Percentiles rank a stretch among this genome's conserved stretches.
Conservation (phyloP, 2,329 filamentous ascomycete species). For the Calonectria honghensis region DNA sequence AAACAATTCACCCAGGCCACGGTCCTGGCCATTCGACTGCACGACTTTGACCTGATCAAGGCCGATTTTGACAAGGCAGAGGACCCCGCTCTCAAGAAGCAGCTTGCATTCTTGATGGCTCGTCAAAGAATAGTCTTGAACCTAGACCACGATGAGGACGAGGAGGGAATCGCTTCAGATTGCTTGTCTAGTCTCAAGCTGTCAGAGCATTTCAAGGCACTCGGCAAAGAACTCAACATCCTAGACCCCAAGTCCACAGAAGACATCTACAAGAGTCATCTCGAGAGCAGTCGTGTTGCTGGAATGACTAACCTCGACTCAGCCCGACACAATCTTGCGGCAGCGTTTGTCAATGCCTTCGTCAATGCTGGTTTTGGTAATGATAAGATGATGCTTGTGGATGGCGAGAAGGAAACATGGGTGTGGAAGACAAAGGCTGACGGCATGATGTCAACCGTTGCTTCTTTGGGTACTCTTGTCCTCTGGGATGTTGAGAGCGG, state of each 20-base stretch:
- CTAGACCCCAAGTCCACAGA: conserved; percentile 97
- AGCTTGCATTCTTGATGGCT: conserved; percentile 94
- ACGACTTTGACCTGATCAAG: conserved; percentile 89
- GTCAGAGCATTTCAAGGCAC: conserved; percentile 92
- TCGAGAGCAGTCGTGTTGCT: conserved; percentile 94
- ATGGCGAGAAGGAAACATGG: conserved; percentile 93
- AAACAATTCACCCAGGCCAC: conserved; percentile 96
- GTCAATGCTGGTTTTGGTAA: conserved; percentile 96
- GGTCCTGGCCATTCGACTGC: conserved; percentile 93
- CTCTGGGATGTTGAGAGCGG: conserved; percentile 96
- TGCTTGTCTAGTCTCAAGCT: conserved; percentile 92
- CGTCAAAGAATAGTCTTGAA: conserved; percentile 92
- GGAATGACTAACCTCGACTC: conserved; percentile 97
- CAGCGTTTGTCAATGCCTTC: conserved; percentile 97
- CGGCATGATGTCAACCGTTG: conserved; percentile 96
- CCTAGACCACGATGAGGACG: conserved; percentile 77
- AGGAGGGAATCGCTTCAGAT: conserved; percentile 85
- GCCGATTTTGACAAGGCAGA: conserved; percentile 86
- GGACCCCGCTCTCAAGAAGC: conserved; percentile 90
- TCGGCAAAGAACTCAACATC: conserved; percentile 97
- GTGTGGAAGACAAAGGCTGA: conserved; percentile 99
- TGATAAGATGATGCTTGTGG: conserved; percentile 98
- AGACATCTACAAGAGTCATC: conserved; percentile 99
- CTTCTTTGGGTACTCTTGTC: conserved; percentile 92
- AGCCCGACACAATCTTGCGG: conserved; percentile 94